Evolutionary conservation across 2,329 filamentous ascomycete genomes (phyloP).

Genomic region (Colletotrichum abscissum): DNA sequence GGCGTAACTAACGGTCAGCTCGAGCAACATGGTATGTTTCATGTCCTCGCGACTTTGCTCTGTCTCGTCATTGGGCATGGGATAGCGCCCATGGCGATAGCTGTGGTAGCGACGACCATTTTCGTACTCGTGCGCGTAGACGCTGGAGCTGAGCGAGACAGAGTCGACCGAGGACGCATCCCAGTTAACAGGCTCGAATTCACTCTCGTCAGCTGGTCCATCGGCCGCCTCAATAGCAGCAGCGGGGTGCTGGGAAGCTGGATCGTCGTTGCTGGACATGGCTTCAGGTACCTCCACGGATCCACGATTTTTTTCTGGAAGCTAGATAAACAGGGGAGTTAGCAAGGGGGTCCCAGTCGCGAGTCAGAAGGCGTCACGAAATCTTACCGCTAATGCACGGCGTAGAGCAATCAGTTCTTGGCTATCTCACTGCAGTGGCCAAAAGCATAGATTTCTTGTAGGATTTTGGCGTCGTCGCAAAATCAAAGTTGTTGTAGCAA

Average conservation of each 20-base stretch:
- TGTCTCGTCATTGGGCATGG: conserved; percentile 57
- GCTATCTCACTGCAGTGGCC: too few species aligned
- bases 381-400: background rate
- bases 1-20: conserved; percentile 50
- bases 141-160: conserved; percentile 46
- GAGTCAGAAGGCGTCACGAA: background rate
- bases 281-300: background rate
- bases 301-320: background rate
- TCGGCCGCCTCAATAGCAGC: background rate
- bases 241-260: background rate
- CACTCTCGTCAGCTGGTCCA: conserved; percentile 10
- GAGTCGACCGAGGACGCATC: conserved; percentile 43
- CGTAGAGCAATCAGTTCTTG: background rate
- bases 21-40: conserved; percentile 57
- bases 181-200: conserved; percentile 34
- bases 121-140: conserved; percentile 53
- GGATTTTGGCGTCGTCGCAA: background rate
- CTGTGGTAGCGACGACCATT: conserved; percentile 56
- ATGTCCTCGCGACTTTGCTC: conserved; percentile 60
- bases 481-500: background rate
- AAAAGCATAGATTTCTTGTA: background rate
- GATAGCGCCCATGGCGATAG: conserved; percentile 56
- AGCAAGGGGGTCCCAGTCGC: background rate
- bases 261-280: background rate
- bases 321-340: background rate